Conservation (phyloP, 441 rosid species). For the Pelargonium australe region DNA sequence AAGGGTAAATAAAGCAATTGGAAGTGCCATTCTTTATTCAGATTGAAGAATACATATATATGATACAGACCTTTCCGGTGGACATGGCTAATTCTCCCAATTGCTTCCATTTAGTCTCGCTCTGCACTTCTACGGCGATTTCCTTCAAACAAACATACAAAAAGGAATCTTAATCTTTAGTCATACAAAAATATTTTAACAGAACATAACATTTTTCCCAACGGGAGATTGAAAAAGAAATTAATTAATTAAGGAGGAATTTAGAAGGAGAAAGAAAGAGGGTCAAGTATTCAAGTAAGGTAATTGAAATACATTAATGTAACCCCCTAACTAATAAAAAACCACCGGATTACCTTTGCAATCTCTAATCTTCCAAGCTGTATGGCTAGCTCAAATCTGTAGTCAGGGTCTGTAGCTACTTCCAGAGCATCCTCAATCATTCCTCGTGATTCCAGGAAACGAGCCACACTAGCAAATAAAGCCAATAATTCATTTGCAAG, state of each 20-base stretch:
- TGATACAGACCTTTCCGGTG: slow-evolving; percentile 61
- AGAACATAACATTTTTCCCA: too few relatives aligned
- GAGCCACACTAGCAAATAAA: slow-evolving; percentile 72
- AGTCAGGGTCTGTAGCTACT: slow-evolving; percentile 94
- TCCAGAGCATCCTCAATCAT: slow-evolving; percentile 93
- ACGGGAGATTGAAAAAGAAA: neutral
- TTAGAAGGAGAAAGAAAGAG: neutral
- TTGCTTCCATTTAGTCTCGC: slow-evolving; percentile 95
- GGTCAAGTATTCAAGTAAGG: neutral
- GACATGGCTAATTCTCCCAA: slow-evolving; percentile 97
- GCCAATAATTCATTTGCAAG: slow-evolving; percentile 17
- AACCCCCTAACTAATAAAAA: neutral
- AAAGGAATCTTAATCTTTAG: neutral
- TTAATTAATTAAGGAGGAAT: neutral
- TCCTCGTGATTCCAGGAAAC: slow-evolving; percentile 89
- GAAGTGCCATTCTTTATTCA: too few relatives aligned
- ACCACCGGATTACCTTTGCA: slow-evolving; percentile 55
- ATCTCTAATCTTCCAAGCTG: slow-evolving; percentile 85
- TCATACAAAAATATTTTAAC: too few relatives aligned
- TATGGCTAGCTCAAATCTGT: slow-evolving; percentile 88
- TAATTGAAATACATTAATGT: neutral
- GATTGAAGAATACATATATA: neutral
- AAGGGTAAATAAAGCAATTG: too few relatives aligned
- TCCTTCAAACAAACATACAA: slow-evolving; percentile 38
- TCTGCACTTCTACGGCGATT: slow-evolving; percentile 72